These are phyloP conservation scores for Globisporangium echinulatum DNA, from an alignment of 352 stramenopile species.

Conservation along the genomic window DNA sequence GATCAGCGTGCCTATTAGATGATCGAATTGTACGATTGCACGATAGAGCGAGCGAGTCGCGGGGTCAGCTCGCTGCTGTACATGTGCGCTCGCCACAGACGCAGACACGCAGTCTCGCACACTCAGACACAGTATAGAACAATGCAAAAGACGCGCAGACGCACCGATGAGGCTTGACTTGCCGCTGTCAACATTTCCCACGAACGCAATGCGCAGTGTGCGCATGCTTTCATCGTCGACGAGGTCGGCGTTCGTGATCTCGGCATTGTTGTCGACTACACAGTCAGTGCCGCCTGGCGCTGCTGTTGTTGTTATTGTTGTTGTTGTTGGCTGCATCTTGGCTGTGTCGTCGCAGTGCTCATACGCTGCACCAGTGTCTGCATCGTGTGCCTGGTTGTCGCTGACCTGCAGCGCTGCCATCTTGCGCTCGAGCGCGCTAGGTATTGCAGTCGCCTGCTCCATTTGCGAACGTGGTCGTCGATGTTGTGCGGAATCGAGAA, in stretches of 20 bases:
- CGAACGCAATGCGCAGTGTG: slow-evolving; percentile 83
- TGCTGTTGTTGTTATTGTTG: slow-evolving; percentile 6
- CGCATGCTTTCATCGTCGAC: slow-evolving; percentile 39
- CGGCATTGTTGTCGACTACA: background rate
- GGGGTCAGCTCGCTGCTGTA: background rate
- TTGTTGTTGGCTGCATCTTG: background rate
- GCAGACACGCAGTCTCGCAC: too few relatives aligned
- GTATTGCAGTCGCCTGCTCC: background rate
- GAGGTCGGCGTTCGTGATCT: slow-evolving; percentile 7
- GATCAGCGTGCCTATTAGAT: slow-evolving; percentile 78
- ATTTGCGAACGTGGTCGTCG: background rate
- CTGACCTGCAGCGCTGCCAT: background rate
- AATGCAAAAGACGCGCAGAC: background rate
- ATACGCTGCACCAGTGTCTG: too few relatives aligned
- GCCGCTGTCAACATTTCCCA: slow-evolving; percentile 90
- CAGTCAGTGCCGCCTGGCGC: background rate
- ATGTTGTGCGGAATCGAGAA: background rate
- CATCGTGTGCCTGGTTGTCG: background rate
- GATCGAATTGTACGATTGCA: background rate
- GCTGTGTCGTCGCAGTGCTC: too few relatives aligned
- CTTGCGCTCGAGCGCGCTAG: background rate
- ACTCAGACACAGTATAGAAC: too few relatives aligned
- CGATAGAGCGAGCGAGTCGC: background rate
- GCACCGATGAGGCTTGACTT: slow-evolving; percentile 90
- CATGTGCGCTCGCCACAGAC: too few relatives aligned